These are phyloP conservation scores for Tulasnella sp. DNA, from an alignment of 768 basidiomycete genomes.

Conservation along the genomic window DNA sequence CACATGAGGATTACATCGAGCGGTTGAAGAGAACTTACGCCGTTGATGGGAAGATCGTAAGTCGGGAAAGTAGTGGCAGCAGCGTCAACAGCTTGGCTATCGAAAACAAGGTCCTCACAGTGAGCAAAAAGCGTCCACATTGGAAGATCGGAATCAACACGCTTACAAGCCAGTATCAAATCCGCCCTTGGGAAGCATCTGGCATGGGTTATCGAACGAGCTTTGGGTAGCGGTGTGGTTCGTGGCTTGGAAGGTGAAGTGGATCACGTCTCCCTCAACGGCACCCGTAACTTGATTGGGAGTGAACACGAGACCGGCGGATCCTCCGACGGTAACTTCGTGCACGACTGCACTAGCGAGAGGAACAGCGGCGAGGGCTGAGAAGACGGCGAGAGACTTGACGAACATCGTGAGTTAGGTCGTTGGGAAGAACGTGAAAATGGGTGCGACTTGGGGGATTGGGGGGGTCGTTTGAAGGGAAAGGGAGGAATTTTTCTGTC, in stretches of 20 bases:
- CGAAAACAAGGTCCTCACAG: background rate
- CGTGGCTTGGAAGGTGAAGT: background rate
- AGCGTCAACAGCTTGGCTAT: conserved; percentile 19
- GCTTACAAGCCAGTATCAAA: conserved; percentile 22
- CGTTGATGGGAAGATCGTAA: conserved; percentile 18
- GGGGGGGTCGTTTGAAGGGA: background rate
- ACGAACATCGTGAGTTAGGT: background rate
- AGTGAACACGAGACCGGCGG: conserved; percentile 6
- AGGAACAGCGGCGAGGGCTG: background rate
- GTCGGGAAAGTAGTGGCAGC: conserved; percentile 15
- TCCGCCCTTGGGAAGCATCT: background rate
- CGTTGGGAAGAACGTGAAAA: background rate
- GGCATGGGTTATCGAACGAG: background rate
- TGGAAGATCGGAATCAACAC: too few species aligned
- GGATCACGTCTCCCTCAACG: background rate
- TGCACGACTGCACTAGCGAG: background rate
- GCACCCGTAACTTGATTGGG: background rate
- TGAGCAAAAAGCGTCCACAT: background rate
- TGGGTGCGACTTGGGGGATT: background rate
- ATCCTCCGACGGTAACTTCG: conserved; percentile 7
- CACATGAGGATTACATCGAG: too few species aligned
- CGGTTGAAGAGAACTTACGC: background rate
- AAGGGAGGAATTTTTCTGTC: background rate
- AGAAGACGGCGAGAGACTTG: background rate
- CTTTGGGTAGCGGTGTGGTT: conserved; percentile 14